A percentile compares a stretch with the other conserved stretches of the same genome.
Evolutionary conservation across 192 early-diverging fungal genomes (phyloP).

Genomic region (Coemansia sp.): DNA sequence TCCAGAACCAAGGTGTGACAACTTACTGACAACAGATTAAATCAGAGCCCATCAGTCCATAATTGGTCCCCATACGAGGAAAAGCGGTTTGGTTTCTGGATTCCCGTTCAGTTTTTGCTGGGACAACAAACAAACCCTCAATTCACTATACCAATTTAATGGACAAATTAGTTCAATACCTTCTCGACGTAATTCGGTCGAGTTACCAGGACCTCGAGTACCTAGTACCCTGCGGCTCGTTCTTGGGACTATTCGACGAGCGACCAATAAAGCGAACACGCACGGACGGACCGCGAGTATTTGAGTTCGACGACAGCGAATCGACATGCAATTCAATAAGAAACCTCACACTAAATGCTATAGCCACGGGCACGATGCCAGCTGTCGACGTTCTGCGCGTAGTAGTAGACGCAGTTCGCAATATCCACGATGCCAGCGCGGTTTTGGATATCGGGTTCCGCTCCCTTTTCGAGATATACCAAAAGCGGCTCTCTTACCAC

Average conservation of each 20-base stretch:
- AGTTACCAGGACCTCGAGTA: constrained; percentile 53
- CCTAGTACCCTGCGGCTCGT: constrained; percentile 54
- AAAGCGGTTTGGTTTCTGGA: not conserved
- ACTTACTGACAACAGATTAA: no score
- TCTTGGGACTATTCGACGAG: constrained; percentile 53
- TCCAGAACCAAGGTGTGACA: no score
- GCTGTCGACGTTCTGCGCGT: constrained; percentile 34
- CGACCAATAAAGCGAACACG: constrained; percentile 49
- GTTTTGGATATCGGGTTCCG: constrained; percentile 53
- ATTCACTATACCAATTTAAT: not conserved
- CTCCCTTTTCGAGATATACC: constrained; percentile 50
- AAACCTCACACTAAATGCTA: constrained; percentile 30
- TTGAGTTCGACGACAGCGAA: constrained; percentile 55
- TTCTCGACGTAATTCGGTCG: constrained; percentile 44
- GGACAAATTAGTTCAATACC: constrained; percentile 40
- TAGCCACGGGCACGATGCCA: constrained; percentile 9
- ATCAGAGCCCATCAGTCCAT: not conserved
- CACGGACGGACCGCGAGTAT: constrained; percentile 2
- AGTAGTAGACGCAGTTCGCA: constrained; percentile 48
- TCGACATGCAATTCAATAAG: constrained; percentile 30
- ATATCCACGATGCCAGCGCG: constrained; percentile 46
- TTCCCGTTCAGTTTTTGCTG: constrained; percentile 4
- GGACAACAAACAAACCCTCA: not conserved
- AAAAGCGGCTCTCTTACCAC: constrained; percentile 41
- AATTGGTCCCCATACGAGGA: not conserved